Evolutionary conservation across 495 filamentous ascomycete species (phyloP), one percentile per base, ranked within the genome.

Genomic region (Aspergillus olivimuriae): DNA sequence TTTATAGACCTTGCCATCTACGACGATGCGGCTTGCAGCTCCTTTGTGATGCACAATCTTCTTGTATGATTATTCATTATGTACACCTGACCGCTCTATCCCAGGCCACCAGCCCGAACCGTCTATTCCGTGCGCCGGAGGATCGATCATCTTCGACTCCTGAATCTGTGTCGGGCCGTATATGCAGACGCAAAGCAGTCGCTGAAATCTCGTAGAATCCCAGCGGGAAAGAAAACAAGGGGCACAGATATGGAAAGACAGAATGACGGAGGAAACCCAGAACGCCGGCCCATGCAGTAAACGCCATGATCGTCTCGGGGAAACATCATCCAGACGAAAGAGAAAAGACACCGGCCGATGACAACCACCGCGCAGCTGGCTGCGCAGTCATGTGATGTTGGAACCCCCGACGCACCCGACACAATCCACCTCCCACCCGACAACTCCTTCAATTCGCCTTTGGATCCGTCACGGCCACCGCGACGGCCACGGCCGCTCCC

Each of bases 401-500:
- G 12, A 46, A 37, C 9, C 43, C 22, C 39, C 7, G 26, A 28
- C 15, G 34, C 23, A 33, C 17, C 42, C 34, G 21, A 47, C n/a
- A n/a, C n/a, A n/a, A n/a, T n/a, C n/a, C n/a, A n/a, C n/a, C n/a
- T n/a, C 17, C 46, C 38, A 32, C 34, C 48, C 48, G 5, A 11
- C 6, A 28, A 5, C 11, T 28, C 11, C 5, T 28, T 28, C 24
- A 28, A 6, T 5, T 6, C 2, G 33, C 11, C 19, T 46, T 51
- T 18, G 43, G 48, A 6, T 53, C 62, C 2, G 65, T 54, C n/a
- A 72, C 65, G 18, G 64, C 71, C 48, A 77, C 65, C 19, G 75
- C 77, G 6, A 71, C 76, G 4, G 78, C 73, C 34, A 81, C 77
- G 0, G 72, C 77, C 5, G 75, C 77, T 6, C 77, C 77, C 6